Evolutionary conservation across 2,329 filamentous ascomycete genomes (phyloP).

Genomic region (Aureobasidium sp.): DNA sequence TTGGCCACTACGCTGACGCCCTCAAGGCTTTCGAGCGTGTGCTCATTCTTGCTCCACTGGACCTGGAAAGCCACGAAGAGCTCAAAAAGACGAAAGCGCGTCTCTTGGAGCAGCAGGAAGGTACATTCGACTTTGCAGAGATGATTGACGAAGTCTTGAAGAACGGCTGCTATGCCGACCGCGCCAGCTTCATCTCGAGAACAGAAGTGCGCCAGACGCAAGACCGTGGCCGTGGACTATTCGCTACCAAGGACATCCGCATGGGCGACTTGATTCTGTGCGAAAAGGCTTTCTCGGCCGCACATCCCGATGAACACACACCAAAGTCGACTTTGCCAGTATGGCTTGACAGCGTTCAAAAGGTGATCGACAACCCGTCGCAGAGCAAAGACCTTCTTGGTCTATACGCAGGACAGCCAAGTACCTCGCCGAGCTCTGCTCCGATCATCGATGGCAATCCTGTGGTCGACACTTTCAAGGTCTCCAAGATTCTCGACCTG

Average conservation of each 20-base stretch:
- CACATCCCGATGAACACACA: slow-evolving; percentile 15
- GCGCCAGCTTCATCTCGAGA: slow-evolving; percentile 17
- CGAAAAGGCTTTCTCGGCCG: slow-evolving; percentile 21
- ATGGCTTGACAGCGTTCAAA: slow-evolving; percentile 17
- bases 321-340: slow-evolving; percentile 7
- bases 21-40: slow-evolving; percentile 11
- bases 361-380: slow-evolving; percentile 17
- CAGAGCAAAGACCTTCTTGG: slow-evolving; percentile 15
- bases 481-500: neutral
- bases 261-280: slow-evolving; percentile 12
- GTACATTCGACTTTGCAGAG: slow-evolving; percentile 19
- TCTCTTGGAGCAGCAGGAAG: slow-evolving; percentile 18
- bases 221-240: slow-evolving; percentile 6
- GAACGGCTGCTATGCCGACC: slow-evolving; percentile 16
- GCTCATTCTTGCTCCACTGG: slow-evolving; percentile 14
- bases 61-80: slow-evolving; percentile 15
- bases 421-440: neutral
- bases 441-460: neutral
- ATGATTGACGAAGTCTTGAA: slow-evolving; percentile 14
- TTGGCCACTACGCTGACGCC: slow-evolving; percentile 17
- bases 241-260: neutral
- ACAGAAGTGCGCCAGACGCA: neutral
- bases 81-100: slow-evolving; percentile 15
- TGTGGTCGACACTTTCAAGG: neutral
- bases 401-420: slow-evolving; percentile 15